phyloP scores from a whole-genome alignment of 225 moss, liverwort and hornwort species.

The Lunularia cruciata region DNA sequence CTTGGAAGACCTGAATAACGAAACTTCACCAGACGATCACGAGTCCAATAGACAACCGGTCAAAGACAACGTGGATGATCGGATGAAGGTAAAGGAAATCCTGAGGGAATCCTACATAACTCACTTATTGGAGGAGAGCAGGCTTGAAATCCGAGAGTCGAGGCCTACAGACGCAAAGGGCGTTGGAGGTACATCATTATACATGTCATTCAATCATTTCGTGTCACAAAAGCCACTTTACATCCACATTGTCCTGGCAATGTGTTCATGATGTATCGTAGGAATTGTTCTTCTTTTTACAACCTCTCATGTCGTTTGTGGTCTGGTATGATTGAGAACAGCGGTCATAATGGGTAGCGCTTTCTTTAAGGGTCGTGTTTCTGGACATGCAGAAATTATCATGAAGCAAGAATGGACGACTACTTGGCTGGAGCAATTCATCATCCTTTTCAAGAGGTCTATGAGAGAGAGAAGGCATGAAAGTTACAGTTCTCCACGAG shows the following conservation, averaged over 20 bases:
- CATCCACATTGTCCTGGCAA: too few relatives aligned
- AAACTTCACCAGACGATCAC: not conserved
- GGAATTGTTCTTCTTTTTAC: too few relatives aligned
- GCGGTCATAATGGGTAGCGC: too few relatives aligned
- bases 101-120: conserved; percentile 13
- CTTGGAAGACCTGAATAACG: conserved; percentile 13
- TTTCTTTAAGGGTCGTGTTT: too few relatives aligned
- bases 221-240: too few relatives aligned
- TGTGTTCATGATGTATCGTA: too few relatives aligned
- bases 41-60: not conserved
- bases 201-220: too few relatives aligned
- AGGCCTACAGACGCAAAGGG: not conserved
- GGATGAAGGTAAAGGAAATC: not conserved
- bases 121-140: conserved; percentile 8
- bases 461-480: conserved; percentile 74
- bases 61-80: conserved; percentile 4
- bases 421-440: conserved; percentile 61
- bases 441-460: conserved; percentile 48
- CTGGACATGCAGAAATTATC: conserved; percentile 11
- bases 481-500: conserved; percentile 54
- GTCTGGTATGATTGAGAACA: too few relatives aligned
- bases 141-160: not conserved
- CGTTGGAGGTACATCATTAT: too few relatives aligned
- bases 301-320: too few relatives aligned
- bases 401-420: conserved; percentile 44